Conservation (phyloP, 805 yeast genomes). For the Millerozyma miso region DNA sequence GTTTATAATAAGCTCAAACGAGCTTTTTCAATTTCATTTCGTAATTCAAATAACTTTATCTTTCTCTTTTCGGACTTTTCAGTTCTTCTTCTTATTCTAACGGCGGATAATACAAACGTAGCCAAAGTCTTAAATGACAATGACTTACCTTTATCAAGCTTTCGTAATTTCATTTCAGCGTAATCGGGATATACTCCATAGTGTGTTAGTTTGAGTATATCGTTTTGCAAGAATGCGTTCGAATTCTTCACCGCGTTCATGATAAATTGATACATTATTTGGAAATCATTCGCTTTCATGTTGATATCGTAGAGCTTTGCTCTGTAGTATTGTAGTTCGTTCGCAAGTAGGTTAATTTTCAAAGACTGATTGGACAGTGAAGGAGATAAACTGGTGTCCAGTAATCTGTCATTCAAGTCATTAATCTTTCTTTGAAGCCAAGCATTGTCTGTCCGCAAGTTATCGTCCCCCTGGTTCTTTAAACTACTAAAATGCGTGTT, state of each 20-base stretch:
- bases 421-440: conserved; percentile 27
- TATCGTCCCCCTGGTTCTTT: neutral
- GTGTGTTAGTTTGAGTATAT: conserved; percentile 23
- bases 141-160: conserved; percentile 12
- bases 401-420: conserved; percentile 17
- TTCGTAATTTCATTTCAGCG: conserved; percentile 10
- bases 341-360: conserved; percentile 22
- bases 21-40: conserved; percentile 28
- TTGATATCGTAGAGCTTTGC: conserved; percentile 45
- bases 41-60: conserved; percentile 21
- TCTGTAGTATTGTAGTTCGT: conserved; percentile 43
- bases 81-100: conserved; percentile 27
- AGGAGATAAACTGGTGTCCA: conserved; percentile 19
- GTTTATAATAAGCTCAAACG: conserved; percentile 10
- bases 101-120: conserved; percentile 32
- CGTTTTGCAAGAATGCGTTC: conserved; percentile 20
- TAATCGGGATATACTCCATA: conserved; percentile 34
- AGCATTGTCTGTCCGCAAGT: conserved; percentile 1
- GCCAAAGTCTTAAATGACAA: conserved; percentile 32
- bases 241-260: conserved; percentile 26
- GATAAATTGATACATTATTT: conserved; percentile 30
- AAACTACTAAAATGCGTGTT: neutral
- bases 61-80: conserved; percentile 25
- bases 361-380: conserved; percentile 19
- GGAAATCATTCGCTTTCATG: conserved; percentile 29